phyloP scores from a whole-genome alignment of 2,329 filamentous ascomycete genomes.

The Calcarisporium arbuscula region DNA sequence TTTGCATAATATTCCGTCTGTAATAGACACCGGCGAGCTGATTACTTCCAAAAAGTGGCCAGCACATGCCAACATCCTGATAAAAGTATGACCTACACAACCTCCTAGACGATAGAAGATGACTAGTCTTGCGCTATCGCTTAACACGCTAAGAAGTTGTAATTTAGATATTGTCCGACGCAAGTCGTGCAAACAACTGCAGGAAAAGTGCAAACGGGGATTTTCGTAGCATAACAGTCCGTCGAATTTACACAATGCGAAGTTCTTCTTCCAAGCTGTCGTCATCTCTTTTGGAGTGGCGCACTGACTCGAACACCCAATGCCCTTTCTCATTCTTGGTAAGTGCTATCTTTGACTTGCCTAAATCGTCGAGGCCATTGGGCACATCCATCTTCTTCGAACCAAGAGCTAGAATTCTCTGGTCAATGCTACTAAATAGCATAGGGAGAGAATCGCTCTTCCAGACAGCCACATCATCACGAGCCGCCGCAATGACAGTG shows the following conservation, averaged over 20 bases:
- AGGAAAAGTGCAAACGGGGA: no score
- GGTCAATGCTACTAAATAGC: slow-evolving; percentile 30
- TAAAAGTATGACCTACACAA: no score
- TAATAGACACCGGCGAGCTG: no score
- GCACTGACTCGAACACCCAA: slow-evolving; percentile 27
- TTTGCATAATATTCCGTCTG: no score
- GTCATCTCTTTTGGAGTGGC: neutral
- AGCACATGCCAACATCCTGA: no score
- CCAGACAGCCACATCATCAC: slow-evolving; percentile 29
- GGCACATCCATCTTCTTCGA: slow-evolving; percentile 28
- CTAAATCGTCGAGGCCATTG: slow-evolving; percentile 27
- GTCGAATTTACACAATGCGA: neutral
- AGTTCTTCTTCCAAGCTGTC: neutral
- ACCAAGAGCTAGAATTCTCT: slow-evolving; percentile 23
- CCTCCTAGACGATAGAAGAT: no score
- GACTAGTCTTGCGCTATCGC: no score
- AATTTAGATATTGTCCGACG: no score
- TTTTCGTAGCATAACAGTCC: no score
- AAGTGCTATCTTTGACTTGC: slow-evolving; percentile 26
- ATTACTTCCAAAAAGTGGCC: no score
- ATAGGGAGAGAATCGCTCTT: slow-evolving; percentile 32
- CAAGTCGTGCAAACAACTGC: no score
- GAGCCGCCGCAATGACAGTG: slow-evolving; percentile 27
- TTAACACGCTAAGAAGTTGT: no score
- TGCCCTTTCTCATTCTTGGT: slow-evolving; percentile 24